Conservation (phyloP, 2,329 filamentous ascomycete species). For the Sporothrix inflata region DNA sequence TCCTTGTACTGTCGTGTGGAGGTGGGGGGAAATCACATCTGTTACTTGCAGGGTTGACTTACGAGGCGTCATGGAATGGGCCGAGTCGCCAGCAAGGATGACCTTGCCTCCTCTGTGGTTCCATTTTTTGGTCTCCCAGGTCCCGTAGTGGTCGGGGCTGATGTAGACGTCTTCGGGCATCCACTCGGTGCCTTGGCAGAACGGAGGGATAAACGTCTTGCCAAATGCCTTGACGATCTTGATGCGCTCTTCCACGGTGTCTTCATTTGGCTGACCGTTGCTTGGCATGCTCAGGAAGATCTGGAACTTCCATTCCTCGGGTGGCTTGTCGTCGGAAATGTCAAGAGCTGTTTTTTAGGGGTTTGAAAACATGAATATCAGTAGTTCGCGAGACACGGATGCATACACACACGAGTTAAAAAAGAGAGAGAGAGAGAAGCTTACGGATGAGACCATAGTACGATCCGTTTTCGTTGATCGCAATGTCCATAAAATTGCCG, state of each 20-base stretch:
- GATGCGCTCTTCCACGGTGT: constrained; percentile 5
- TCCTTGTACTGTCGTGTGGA: neutral
- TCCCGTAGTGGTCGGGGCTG: constrained; percentile 24
- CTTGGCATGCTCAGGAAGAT: constrained; percentile 26
- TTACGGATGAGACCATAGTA: constrained; percentile 24
- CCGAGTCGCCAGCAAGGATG: constrained; percentile 18
- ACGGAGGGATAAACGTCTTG: constrained; percentile 22
- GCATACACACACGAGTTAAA: neutral
- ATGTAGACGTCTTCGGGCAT: constrained; percentile 19
- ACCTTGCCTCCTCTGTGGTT: constrained; percentile 24
- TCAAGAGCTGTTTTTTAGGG: constrained; percentile 13
- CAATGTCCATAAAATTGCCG: constrained; percentile 26
- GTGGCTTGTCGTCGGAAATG: constrained; percentile 16
- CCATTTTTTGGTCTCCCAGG: constrained; percentile 23
- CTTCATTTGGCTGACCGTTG: neutral
- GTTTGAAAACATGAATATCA: neutral
- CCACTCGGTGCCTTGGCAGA: constrained; percentile 19
- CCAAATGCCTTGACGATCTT: constrained; percentile 15
- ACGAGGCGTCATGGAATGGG: constrained; percentile 26
- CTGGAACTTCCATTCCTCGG: constrained; percentile 25
- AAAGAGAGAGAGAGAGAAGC: neutral
- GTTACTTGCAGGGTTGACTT: constrained; percentile 2
- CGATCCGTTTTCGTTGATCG: constrained; percentile 17
- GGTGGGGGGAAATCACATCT: neutral
- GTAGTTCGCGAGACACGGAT: neutral